Evolutionary conservation across 2,329 filamentous ascomycete species (phyloP), one percentile per base, ranked within the genome.

Genomic region (Aspergillus niger): DNA sequence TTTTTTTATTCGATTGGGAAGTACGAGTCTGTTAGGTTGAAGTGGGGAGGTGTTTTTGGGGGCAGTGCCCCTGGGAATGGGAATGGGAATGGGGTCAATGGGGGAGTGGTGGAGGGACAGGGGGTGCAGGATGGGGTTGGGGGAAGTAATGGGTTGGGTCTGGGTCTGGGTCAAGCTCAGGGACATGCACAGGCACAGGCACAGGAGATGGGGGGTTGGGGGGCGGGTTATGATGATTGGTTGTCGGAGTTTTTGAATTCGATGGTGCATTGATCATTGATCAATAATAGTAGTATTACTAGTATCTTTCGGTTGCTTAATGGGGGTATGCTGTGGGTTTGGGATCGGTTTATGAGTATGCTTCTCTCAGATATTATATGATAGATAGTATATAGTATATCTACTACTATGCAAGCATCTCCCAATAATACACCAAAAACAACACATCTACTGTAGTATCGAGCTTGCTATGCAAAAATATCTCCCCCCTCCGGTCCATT

Each of bases 401-500:
- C 32, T 13, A 11, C 10, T 0, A 30, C 7, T 30, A 15, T 36
- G 2, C 11, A 6, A 11, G 5, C 32, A 36, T 36, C 11, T 2
- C 10, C 13, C 32, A 36, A 6, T 13, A 4, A 36, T 36, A 30
- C 28, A 10, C 3, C 28, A 30, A 30, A 8, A 10, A 30, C 20
- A 2, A 20, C 20, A 11, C 8, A 30, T 30, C 28, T 10, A 30
- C 10, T 30, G 10, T 36, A 36, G 26, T 15, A 15, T 50, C 17
- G 20, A 10, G 28, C 10, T 10, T 30, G 3, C 28, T 30, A 44
- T 13, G 22, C 39, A 13, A 55, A 24, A 15, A 62, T 68, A 55
- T 68, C 66, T 5, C 66, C 65, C 30, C 65, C 66, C 43, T 68
- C 62, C 11, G 62, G 62, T 17, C 66, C 66, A 38, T 56, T 50